Evolutionary conservation across 2,329 filamentous ascomycete genomes (phyloP), one percentile per base, ranked within the genome.

Genomic region (Botryosphaeria agaves): DNA sequence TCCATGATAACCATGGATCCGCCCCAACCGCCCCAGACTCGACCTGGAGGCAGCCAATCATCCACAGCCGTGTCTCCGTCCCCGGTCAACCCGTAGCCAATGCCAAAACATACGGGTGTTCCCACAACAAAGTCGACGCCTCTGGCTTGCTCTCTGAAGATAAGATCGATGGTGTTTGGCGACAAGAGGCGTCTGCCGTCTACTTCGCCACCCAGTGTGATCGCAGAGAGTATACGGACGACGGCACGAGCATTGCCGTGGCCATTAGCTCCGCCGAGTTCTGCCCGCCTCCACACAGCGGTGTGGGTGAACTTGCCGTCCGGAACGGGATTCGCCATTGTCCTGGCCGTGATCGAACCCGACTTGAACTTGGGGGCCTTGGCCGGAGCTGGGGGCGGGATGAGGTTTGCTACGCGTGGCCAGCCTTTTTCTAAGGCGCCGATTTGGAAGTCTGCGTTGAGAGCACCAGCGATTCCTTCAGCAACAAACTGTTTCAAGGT

Each of bases 391-490:
- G 41, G 30, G 1, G 44, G 36, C 4, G 51, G 38, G 0, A 54
- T 34, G 3, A 59, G 34, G 5, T 53, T 43, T 0, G 56, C 48
- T 3, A 60, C 41, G 6, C 62, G 59, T 3, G 35, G 23, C 49
- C 49, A 56, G 34, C 64, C 54, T 5, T 50, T 39, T 29, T 66
- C 56, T 1, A 36, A 29, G 2, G 54, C 45, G 1, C 61, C 61
- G 11, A 66, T 45, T 25, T 56, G 51, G 32, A 64, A 64, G 38
- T 66, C 64, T 2, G 61, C 62, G 0, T 39, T 38, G 3, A 61
- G 36, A 0, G 63, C 61, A 0, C 29, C 40, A 0, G 57, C 47
- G 14, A 68, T 55, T 29, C 59, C 55, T 1, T 56, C 51, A 2
- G 37, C 39, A 16, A 61, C 47, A 34, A 65, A 65, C 18, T 62